Percentiles rank a stretch among this genome's conserved stretches.
Evolutionary conservation across 1,284 basidiomycete genomes (phyloP).

Genomic region (Chalciporus sp.): DNA sequence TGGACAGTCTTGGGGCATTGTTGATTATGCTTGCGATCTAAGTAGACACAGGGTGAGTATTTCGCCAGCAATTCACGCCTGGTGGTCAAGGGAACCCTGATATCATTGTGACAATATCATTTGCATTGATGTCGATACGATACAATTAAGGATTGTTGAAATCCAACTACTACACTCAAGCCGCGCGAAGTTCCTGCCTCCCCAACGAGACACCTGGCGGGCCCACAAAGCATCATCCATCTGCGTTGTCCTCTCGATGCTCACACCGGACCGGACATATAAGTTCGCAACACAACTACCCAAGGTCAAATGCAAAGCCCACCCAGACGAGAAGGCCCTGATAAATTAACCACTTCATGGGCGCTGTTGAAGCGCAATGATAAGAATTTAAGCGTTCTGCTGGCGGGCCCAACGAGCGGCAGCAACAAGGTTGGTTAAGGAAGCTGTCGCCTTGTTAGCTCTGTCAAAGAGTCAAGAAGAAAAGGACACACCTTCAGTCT

Average conservation of each 20-base stretch:
- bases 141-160: slow-evolving; percentile 62
- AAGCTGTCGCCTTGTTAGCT: slow-evolving; percentile 42
- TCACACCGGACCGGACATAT: slow-evolving; percentile 24
- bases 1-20: not conserved
- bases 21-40: too few relatives aligned
- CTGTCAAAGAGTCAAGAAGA: slow-evolving; percentile 4
- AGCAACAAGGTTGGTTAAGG: slow-evolving; percentile 86
- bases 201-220: slow-evolving; percentile 41
- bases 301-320: slow-evolving; percentile 40
- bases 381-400: slow-evolving; percentile 65
- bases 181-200: slow-evolving; percentile 43
- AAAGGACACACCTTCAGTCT: slow-evolving; percentile 69
- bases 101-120: not conserved
- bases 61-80: too few relatives aligned
- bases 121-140: slow-evolving; percentile 25
- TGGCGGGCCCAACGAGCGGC: slow-evolving; percentile 89
- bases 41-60: too few relatives aligned
- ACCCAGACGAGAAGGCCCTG: slow-evolving; percentile 24
- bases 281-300: slow-evolving; percentile 49
- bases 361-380: slow-evolving; percentile 90
- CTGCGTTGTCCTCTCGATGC: slow-evolving; percentile 21
- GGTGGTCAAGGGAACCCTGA: not conserved
- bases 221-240: slow-evolving; percentile 31
- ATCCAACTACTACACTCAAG: slow-evolving; percentile 49
- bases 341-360: slow-evolving; percentile 52